Conservation (phyloP, 2,329 filamentous ascomycete genomes). For the Sporothrix dimorphospora region DNA sequence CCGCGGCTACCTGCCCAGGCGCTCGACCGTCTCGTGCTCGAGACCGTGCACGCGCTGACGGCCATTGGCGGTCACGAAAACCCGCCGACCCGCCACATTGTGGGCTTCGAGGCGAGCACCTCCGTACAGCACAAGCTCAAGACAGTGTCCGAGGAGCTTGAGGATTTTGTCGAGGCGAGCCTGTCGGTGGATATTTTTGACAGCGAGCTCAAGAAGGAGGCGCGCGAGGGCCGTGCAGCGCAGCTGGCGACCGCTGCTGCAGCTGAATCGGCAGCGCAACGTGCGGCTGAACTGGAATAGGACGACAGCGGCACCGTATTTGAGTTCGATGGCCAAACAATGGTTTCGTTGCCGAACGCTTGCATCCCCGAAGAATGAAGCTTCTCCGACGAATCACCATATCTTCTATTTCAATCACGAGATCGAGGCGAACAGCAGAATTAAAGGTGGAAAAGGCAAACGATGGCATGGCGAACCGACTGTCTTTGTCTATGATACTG, state of each 20-base stretch:
- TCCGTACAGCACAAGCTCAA: conserved; percentile 96
- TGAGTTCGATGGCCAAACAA: too few relatives aligned
- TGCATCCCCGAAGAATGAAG: too few relatives aligned
- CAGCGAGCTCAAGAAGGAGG: conserved; percentile 57
- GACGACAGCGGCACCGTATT: background rate
- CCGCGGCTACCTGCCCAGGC: conserved; percentile 70
- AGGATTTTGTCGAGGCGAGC: conserved; percentile 93
- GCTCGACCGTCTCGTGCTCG: conserved; percentile 74
- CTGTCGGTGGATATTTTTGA: conserved; percentile 78
- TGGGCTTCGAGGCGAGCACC: conserved; percentile 83
- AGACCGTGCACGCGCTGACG: conserved; percentile 88
- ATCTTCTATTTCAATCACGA: too few relatives aligned
- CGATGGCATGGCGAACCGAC: too few relatives aligned
- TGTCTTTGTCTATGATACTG: too few relatives aligned
- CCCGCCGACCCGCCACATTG: conserved; percentile 90
- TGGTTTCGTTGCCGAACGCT: too few relatives aligned
- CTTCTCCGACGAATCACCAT: too few relatives aligned
- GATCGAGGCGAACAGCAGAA: too few relatives aligned
- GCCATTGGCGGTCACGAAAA: conserved; percentile 96
- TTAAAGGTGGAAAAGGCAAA: too few relatives aligned
- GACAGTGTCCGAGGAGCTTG: conserved; percentile 92
- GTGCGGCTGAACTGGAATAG: background rate
- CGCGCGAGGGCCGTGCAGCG: conserved; percentile 43
- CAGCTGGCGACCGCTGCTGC: background rate
- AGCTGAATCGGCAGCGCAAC: background rate